Evolutionary conservation across 305 asterid genomes (phyloP).

Genomic region (Fraxinus platypoda): DNA sequence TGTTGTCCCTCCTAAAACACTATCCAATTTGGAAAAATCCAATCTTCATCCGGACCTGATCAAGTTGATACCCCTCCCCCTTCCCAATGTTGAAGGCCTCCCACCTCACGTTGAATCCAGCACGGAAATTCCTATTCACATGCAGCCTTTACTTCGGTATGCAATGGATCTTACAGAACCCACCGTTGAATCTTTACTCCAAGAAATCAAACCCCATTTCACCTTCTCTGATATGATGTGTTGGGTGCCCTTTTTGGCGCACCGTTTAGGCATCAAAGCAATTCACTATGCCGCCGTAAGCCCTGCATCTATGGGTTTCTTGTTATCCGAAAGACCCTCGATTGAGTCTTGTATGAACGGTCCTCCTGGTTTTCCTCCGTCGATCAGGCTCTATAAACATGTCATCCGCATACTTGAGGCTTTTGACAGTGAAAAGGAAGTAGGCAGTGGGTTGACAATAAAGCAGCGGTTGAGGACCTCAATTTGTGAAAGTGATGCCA

Average conservation of each 20-base stretch:
- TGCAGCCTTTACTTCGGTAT: constrained; percentile 34
- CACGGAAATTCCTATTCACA: constrained; percentile 43
- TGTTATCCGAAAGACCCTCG: constrained; percentile 34
- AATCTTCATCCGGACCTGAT: constrained; percentile 51
- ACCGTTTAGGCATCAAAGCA: constrained; percentile 34
- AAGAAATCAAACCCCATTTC: constrained; percentile 17
- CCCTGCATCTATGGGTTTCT: constrained; percentile 43
- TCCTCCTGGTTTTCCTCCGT: constrained; percentile 45
- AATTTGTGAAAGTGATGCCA: constrained; percentile 43
- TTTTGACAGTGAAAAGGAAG: constrained; percentile 32
- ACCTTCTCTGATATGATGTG: constrained; percentile 24
- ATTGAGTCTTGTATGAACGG: constrained; percentile 34
- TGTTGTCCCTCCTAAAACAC: constrained; percentile 50
- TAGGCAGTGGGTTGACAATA: constrained; percentile 26
- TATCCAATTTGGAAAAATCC: constrained; percentile 38
- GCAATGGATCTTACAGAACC: constrained; percentile 57
- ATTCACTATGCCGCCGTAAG: constrained; percentile 43
- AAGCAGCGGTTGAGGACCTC: constrained; percentile 41
- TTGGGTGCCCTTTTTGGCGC: constrained; percentile 27
- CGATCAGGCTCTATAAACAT: constrained; percentile 40
- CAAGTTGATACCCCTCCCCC: constrained; percentile 39
- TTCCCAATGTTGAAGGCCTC: constrained; percentile 60
- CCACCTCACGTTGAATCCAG: constrained; percentile 56
- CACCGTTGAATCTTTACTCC: constrained; percentile 15
- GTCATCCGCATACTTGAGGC: constrained; percentile 38